Evolutionary conservation across 768 basidiomycete species (phyloP).

Genomic region (Tulasnella sp.): DNA sequence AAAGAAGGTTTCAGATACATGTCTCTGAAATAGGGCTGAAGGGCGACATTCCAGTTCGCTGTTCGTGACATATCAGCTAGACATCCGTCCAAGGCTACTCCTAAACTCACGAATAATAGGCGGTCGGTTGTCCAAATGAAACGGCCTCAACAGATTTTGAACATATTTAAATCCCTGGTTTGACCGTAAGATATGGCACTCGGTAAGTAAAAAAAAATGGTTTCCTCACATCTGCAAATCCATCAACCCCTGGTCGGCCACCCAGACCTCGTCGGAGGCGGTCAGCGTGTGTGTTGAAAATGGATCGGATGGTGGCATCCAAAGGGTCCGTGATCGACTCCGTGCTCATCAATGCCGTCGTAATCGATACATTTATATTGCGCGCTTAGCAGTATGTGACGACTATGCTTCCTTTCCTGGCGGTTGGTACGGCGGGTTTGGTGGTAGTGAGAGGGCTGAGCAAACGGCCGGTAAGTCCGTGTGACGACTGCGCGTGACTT

Average conservation of each 20-base stretch:
- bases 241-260: neutral
- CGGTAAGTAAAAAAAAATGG: too few relatives aligned
- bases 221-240: neutral
- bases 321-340: neutral
- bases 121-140: conserved; percentile 10
- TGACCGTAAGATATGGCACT: neutral
- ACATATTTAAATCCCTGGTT: neutral
- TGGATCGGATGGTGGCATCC: neutral
- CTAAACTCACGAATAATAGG: conserved; percentile 9
- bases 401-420: too few relatives aligned
- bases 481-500: too few relatives aligned
- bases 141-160: neutral
- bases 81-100: neutral
- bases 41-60: conserved; percentile 1
- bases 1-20: neutral
- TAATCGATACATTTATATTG: too few relatives aligned
- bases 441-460: too few relatives aligned
- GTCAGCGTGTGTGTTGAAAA: neutral
- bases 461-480: too few relatives aligned
- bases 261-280: neutral
- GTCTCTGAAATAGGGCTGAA: conserved; percentile 13
- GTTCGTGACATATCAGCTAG: neutral
- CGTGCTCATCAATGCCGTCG: neutral
- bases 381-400: too few relatives aligned
- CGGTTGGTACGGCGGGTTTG: too few relatives aligned